Conservation (phyloP, 495 filamentous ascomycete species). For the Aspergillus sclerotiicarbonarius region DNA sequence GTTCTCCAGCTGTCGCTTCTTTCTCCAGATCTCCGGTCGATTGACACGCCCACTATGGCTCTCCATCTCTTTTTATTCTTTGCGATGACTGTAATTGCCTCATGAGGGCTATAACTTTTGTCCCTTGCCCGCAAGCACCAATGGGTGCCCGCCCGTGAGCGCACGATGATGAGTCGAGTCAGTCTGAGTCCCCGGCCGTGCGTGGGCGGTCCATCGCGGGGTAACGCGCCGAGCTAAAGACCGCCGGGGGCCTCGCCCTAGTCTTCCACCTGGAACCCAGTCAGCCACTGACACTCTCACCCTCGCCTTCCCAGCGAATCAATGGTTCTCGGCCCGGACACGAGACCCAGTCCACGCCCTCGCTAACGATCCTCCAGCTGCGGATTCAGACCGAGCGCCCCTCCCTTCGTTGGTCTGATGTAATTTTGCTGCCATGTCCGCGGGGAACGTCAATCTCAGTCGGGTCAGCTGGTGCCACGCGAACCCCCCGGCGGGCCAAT, state of each 20-base stretch:
- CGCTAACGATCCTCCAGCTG: not conserved
- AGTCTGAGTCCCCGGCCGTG: not conserved
- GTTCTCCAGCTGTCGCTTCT: not conserved
- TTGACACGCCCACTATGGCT: not conserved
- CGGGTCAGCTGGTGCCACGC: conserved; percentile 5
- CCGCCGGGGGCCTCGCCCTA: not conserved
- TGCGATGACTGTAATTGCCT: not conserved
- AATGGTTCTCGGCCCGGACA: not conserved
- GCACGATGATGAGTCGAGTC: not conserved
- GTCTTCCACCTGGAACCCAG: not conserved
- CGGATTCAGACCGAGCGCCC: not conserved
- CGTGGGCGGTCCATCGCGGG: not conserved
- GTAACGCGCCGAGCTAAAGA: not conserved
- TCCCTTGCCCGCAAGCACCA: not conserved
- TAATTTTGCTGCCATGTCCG: not conserved
- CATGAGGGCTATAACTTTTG: not conserved
- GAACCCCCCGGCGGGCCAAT: not conserved
- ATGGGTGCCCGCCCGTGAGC: not conserved
- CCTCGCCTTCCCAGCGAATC: not conserved
- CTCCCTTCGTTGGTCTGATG: not conserved
- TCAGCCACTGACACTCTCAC: not conserved
- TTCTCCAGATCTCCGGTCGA: not conserved
- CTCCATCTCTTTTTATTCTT: not conserved
- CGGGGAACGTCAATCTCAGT: not conserved
- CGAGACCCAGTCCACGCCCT: not conserved